Conservation (phyloP, 75 land plant genomes). For the Pinus tabuliformis region DNA sequence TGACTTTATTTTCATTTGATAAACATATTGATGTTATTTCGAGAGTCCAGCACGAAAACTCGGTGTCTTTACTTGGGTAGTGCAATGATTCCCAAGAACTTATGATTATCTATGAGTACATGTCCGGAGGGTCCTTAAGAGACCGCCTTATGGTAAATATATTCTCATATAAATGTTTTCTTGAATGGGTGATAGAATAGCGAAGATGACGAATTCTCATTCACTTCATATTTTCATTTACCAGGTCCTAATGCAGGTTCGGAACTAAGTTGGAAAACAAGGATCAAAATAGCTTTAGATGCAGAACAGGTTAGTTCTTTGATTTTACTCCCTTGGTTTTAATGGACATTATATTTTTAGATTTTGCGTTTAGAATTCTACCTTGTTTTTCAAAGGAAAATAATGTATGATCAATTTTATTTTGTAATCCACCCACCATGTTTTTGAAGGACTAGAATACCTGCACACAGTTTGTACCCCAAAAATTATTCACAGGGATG, state of each 20-base stretch:
- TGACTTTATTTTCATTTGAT: not conserved
- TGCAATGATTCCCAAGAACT: conserved; percentile 27
- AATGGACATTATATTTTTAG: too few species aligned
- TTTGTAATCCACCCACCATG: too few species aligned
- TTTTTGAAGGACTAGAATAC: not conserved
- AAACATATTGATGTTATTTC: conserved; percentile 6
- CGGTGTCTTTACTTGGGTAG: conserved; percentile 27
- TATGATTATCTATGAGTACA: conserved; percentile 29
- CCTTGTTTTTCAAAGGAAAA: too few species aligned
- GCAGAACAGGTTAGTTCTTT: too few species aligned
- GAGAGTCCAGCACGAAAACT: conserved; percentile 22
- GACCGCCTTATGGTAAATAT: conserved; percentile 35
- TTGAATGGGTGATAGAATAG: not conserved
- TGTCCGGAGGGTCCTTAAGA: conserved; percentile 23
- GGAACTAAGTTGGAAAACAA: not conserved
- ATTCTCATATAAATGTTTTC: too few species aligned
- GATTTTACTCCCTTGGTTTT: too few species aligned
- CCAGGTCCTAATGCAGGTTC: too few species aligned
- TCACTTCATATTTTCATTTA: too few species aligned
- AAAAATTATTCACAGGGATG: not conserved
- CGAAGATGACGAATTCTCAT: too few species aligned
- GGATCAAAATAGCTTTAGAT: not conserved
- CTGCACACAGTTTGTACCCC: not conserved
- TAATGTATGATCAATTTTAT: too few species aligned
- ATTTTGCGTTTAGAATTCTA: too few species aligned